These are phyloP conservation scores for Planoprotostelium fungivorum DNA, from an alignment of 78 protist species.

Conservation along the genomic window DNA sequence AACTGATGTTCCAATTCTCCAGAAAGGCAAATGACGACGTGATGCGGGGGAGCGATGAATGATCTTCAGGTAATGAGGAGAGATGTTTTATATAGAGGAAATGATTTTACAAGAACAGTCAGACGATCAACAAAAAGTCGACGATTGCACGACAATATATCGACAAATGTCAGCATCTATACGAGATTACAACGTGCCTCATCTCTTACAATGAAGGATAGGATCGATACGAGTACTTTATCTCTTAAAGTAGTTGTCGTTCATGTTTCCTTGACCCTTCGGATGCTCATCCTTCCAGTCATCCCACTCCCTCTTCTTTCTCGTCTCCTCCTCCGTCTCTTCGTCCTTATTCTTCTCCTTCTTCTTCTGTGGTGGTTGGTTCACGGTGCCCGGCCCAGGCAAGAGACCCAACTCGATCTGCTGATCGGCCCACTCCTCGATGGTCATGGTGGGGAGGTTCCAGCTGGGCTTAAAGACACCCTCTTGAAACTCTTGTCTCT, in stretches of 20 bases:
- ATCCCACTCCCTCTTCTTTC: constrained; percentile 43
- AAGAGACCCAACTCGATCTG: constrained; percentile 48
- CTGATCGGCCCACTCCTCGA: constrained; percentile 28
- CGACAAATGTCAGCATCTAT: too few relatives aligned
- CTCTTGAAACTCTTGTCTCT: constrained; percentile 3
- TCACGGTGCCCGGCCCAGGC: constrained; percentile 24
- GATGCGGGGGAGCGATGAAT: too few relatives aligned
- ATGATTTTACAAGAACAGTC: too few relatives aligned
- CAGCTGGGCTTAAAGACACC: constrained; percentile 43
- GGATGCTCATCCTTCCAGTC: constrained; percentile 58
- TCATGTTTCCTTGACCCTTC: constrained; percentile 41
- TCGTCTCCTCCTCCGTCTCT: constrained; percentile 35
- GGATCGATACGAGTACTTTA: not conserved
- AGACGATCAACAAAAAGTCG: too few relatives aligned
- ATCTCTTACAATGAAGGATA: too few relatives aligned
- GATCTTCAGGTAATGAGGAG: too few relatives aligned
- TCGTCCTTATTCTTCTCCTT: constrained; percentile 28
- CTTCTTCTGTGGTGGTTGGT: constrained; percentile 14
- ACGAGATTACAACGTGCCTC: too few relatives aligned
- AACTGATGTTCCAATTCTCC: too few relatives aligned
- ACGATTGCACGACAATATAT: too few relatives aligned
- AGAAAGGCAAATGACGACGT: too few relatives aligned
- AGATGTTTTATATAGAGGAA: too few relatives aligned
- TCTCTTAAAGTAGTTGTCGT: not conserved
- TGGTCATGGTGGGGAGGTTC: constrained; percentile 46